Percentiles rank a stretch among this genome's conserved stretches.
These are phyloP conservation scores for Naganishia vishniacii DNA, from an alignment of 768 basidiomycete genomes.

Conservation along the genomic window DNA sequence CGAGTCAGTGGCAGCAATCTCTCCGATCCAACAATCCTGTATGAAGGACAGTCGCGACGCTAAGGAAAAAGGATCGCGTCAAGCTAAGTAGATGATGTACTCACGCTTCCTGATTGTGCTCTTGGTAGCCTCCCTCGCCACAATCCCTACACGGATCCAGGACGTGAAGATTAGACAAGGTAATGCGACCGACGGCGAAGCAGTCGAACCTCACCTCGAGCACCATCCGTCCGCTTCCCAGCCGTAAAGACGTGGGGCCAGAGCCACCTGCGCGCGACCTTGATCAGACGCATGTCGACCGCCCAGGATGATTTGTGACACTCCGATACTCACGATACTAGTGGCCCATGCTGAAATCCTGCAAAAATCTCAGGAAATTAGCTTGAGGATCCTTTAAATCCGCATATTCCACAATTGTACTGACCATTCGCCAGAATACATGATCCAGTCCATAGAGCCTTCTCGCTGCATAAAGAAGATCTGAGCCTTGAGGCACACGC, in stretches of 20 bases:
- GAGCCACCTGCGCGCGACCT: background rate
- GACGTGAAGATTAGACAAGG: background rate
- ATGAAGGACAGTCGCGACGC: background rate
- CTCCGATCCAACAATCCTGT: slow-evolving; percentile 10
- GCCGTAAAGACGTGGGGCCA: slow-evolving; percentile 5
- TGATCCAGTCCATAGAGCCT: slow-evolving; percentile 17
- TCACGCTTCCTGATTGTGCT: slow-evolving; percentile 8
- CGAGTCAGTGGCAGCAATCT: slow-evolving; percentile 5
- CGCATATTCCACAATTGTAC: background rate
- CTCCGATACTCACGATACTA: background rate
- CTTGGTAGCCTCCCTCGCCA: slow-evolving; percentile 6
- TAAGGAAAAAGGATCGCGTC: background rate
- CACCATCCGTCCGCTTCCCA: slow-evolving; percentile 28
- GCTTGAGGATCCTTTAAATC: background rate
- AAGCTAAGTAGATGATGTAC: background rate
- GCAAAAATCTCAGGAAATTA: no score
- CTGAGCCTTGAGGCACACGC: background rate
- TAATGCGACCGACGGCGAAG: no score
- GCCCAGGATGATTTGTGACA: no score
- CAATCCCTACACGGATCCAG: background rate
- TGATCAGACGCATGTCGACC: no score
- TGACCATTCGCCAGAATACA: slow-evolving; percentile 16
- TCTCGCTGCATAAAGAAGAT: background rate
- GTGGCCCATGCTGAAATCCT: slow-evolving; percentile 5
- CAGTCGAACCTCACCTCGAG: slow-evolving; percentile 1